A percentile compares a stretch with the other conserved stretches of the same genome.
Conservation (phyloP, 192 early-diverging fungal genomes). For the Backusella sp. region DNA sequence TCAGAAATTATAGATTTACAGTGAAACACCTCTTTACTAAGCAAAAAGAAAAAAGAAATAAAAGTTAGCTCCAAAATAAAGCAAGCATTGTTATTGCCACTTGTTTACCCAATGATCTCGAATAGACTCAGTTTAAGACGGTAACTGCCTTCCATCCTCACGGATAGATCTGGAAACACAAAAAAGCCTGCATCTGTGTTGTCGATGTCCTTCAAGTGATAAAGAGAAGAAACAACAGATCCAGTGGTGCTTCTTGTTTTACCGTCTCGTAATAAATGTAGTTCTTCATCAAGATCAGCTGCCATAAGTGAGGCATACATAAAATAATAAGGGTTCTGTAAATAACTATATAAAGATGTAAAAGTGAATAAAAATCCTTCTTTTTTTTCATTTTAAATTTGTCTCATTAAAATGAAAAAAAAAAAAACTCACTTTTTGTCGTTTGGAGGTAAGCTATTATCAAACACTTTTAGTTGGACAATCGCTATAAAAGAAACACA, state of each 20-base stretch:
- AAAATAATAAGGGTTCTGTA: slow-evolving; percentile 93
- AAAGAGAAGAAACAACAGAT: slow-evolving; percentile 90
- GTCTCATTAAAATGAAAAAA: background rate
- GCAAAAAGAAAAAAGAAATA: slow-evolving; percentile 15
- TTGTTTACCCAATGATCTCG: slow-evolving; percentile 77
- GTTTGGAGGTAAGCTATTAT: slow-evolving; percentile 10
- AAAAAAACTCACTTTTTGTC: slow-evolving; percentile 30
- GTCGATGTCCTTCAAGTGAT: slow-evolving; percentile 86
- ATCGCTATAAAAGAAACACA: slow-evolving; percentile 42
- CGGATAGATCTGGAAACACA: slow-evolving; percentile 94
- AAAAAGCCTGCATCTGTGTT: slow-evolving; percentile 92
- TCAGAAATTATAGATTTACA: slow-evolving; percentile 86
- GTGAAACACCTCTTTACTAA: slow-evolving; percentile 76
- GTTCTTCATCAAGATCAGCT: slow-evolving; percentile 78
- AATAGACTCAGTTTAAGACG: slow-evolving; percentile 84
- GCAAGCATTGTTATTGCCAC: background rate
- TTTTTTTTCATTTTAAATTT: background rate
- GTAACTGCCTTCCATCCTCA: slow-evolving; percentile 92
- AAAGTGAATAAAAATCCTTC: background rate
- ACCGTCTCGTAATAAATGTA: slow-evolving; percentile 86
- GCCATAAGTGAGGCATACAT: slow-evolving; percentile 94
- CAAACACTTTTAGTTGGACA: slow-evolving; percentile 51
- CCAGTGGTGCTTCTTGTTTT: slow-evolving; percentile 92
- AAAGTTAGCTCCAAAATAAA: background rate
- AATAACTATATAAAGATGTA: slow-evolving; percentile 29